These are phyloP conservation scores for Tulasnella sp. DNA, from an alignment of 768 basidiomycete genomes.

Conservation along the genomic window DNA sequence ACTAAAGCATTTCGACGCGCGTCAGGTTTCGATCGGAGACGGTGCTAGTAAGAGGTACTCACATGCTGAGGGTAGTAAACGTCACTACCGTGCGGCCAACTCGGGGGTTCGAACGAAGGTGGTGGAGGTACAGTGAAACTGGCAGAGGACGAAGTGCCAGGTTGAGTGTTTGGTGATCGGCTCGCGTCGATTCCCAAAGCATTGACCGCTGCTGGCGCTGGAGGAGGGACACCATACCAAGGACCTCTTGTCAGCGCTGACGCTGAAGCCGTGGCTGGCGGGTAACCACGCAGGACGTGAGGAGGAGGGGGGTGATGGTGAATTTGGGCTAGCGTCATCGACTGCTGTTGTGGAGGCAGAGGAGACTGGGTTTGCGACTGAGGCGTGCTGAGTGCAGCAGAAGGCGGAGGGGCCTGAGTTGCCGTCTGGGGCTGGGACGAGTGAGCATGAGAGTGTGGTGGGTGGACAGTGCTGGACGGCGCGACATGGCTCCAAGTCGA, in stretches of 20 bases:
- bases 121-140: conserved; percentile 34
- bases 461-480: conserved; percentile 26
- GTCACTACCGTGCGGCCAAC: conserved; percentile 35
- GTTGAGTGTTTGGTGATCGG: conserved; percentile 17
- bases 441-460: conserved; percentile 25
- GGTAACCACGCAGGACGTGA: conserved; percentile 26
- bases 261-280: not conserved
- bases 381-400: not conserved
- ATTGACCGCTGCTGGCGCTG: conserved; percentile 3
- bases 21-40: not conserved
- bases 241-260: conserved; percentile 9
- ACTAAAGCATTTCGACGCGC: conserved; percentile 39
- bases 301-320: conserved; percentile 27
- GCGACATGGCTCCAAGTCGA: conserved; percentile 18
- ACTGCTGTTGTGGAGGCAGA: conserved; percentile 14
- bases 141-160: conserved; percentile 33
- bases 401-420: conserved; percentile 22
- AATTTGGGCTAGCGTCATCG: conserved; percentile 9
- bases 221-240: conserved; percentile 25
- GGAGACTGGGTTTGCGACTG: conserved; percentile 27
- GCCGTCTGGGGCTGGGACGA: conserved; percentile 28
- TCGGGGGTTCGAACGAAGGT: conserved; percentile 37
- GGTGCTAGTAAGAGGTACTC: not conserved
- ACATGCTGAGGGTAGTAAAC: conserved; percentile 42
- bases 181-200: not conserved